These are phyloP conservation scores for Dianthus caryophyllus DNA, from an alignment of 148 eudicot species.

Conservation along the genomic window DNA sequence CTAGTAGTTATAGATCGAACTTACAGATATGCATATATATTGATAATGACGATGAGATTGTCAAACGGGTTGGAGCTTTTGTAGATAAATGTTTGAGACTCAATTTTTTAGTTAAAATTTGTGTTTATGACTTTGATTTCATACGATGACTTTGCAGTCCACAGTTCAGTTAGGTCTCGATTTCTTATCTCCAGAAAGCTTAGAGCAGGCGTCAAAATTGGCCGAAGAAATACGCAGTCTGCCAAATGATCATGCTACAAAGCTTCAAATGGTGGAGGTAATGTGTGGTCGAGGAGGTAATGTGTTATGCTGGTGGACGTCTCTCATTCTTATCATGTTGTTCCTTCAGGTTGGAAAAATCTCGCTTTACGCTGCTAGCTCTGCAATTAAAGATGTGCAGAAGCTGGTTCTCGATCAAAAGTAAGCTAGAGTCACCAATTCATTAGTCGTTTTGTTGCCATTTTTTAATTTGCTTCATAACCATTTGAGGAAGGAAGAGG, in stretches of 20 bases:
- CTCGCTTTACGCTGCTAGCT: slow-evolving; percentile 92
- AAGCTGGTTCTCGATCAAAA: slow-evolving; percentile 90
- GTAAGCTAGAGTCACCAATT: slow-evolving; percentile 42
- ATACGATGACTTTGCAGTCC: slow-evolving; percentile 49
- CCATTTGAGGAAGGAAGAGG: slow-evolving; percentile 2
- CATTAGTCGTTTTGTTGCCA: neutral
- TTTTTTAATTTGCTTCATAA: neutral
- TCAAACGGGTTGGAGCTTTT: neutral
- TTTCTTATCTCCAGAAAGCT: slow-evolving; percentile 93
- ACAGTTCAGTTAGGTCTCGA: slow-evolving; percentile 88
- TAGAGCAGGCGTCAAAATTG: slow-evolving; percentile 55
- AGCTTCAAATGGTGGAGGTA: slow-evolving; percentile 95
- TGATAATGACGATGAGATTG: too few relatives aligned
- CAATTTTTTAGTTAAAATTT: neutral
- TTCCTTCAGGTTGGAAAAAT: slow-evolving; percentile 83
- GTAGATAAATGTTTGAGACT: neutral
- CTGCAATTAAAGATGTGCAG: slow-evolving; percentile 92
- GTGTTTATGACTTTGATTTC: neutral
- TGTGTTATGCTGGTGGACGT: neutral
- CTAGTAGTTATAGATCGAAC: neutral
- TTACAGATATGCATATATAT: too few relatives aligned
- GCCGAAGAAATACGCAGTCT: slow-evolving; percentile 88
- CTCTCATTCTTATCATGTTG: slow-evolving; percentile 16
- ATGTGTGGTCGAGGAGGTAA: neutral
- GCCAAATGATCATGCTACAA: slow-evolving; percentile 81